Evolutionary conservation across 2,329 filamentous ascomycete genomes (phyloP), one percentile per base, ranked within the genome.

Genomic region (Elsinoe necatrix): DNA sequence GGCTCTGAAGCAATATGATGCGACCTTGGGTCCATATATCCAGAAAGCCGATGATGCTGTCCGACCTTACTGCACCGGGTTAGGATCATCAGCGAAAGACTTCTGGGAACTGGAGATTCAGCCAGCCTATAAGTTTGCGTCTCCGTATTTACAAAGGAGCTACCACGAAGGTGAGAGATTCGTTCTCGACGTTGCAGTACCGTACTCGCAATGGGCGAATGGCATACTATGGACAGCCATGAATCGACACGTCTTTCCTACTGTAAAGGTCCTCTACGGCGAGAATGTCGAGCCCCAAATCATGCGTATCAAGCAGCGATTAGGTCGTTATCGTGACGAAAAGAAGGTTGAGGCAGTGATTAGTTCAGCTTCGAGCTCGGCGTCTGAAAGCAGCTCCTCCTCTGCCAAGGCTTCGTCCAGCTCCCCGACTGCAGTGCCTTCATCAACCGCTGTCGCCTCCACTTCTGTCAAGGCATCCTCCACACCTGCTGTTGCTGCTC

Each of bases 201-300:
- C 92, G 1, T 82, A 86, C 47, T 79, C 81, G 4, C 79, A 82
- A 57, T 87, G 83, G 76, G 81, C 81, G 2, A 89, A 86, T 79
- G 82, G 83, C 57, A 83, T 83, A 58, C 80, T 81, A 0, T 81
- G 83, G 58, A 73, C 79, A 11, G 92, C 96, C 66, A 73, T 95
- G 31, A 82, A 89, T 58, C 81, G 82, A 47, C 85, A 83, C 1
- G 75, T 97, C 14, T 93, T 88, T 85, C 92, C 92, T 1, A 85
- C 86, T 61, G 61, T 96, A 9, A 83, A 86, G 23, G 79, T 87
- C 12, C 74, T 96, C 4, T 97, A 97, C 66, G 81, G 85, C 9
- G 85, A 95, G 66, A 95, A 95, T 64, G 91, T 98, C 2, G 91
- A 97, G 73, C 95, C 95, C 12, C 95, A 98, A 71, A 79, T 98